Conservation (phyloP, 495 filamentous ascomycete genomes). For the Podospora anserina region DNA sequence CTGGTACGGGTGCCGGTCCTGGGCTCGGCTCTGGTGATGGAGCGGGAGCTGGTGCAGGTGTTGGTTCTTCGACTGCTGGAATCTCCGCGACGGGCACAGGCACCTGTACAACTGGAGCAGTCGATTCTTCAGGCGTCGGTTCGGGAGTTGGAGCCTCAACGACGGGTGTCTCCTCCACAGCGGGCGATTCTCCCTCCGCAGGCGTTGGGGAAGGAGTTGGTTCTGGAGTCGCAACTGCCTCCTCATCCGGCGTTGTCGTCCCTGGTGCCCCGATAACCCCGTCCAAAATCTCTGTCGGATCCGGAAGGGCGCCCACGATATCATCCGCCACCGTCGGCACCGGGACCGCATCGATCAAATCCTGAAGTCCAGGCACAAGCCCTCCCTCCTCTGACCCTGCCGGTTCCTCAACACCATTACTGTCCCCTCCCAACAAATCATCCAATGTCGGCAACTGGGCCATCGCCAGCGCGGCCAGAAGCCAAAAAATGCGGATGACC, state of each 20-base stretch:
- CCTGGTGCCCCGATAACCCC: neutral
- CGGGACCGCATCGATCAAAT: slow-evolving; percentile 7
- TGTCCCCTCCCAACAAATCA: slow-evolving; percentile 17
- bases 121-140: slow-evolving; percentile 1
- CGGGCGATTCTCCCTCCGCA: neutral
- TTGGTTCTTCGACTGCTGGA: slow-evolving; percentile 1
- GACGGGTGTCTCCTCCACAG: slow-evolving; percentile 15
- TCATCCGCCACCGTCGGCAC: neutral
- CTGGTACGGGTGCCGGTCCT: slow-evolving; percentile 9
- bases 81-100: slow-evolving; percentile 7
- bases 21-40: slow-evolving; percentile 6
- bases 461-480: slow-evolving; percentile 28
- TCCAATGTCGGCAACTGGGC: slow-evolving; percentile 23
- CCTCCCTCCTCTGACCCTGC: neutral
- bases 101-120: slow-evolving; percentile 4
- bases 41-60: slow-evolving; percentile 7
- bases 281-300: slow-evolving; percentile 8
- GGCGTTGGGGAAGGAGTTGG: slow-evolving; percentile 13
- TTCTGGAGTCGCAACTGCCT: neutral
- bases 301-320: slow-evolving; percentile 2
- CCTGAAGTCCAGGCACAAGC: neutral
- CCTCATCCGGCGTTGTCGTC: neutral
- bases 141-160: slow-evolving; percentile 7
- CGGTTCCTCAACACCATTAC: neutral
- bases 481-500: slow-evolving; percentile 31